Evolutionary conservation across 495 filamentous ascomycete species (phyloP).

Genomic region (Talaromyces wortmannii): DNA sequence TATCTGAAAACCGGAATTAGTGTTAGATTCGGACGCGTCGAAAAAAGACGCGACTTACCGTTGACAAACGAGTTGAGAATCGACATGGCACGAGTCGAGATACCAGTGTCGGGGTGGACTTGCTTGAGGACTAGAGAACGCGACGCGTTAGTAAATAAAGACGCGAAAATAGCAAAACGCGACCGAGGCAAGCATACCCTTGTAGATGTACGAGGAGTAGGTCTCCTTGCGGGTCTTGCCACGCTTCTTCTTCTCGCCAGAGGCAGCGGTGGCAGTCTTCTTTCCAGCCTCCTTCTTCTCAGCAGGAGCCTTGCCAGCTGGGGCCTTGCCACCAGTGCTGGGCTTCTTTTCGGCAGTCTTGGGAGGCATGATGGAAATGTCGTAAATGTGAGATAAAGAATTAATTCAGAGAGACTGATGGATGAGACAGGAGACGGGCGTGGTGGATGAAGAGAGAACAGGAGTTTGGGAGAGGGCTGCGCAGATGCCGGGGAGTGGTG

Average conservation of each 20-base stretch:
- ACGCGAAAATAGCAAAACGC: constrained; percentile 4
- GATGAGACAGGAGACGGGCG: constrained; percentile 20
- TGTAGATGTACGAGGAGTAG: constrained; percentile 99
- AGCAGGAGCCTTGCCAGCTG: constrained; percentile 76
- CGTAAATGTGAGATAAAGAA: constrained; percentile 12
- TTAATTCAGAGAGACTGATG: constrained; percentile 7
- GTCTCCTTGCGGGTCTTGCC: constrained; percentile 99
- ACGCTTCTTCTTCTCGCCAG: constrained; percentile 99
- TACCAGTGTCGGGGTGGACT: constrained; percentile 99
- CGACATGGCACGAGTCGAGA: constrained; percentile 99
- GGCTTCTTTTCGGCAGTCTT: constrained; percentile 97
- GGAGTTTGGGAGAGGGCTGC: not conserved
- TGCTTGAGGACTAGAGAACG: constrained; percentile 84
- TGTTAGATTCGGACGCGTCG: constrained; percentile 18
- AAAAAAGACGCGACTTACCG: constrained; percentile 52
- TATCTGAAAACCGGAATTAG: constrained; percentile 52
- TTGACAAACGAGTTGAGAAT: constrained; percentile 99
- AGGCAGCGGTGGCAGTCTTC: constrained; percentile 81
- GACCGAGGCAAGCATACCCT: constrained; percentile 59
- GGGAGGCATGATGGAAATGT: constrained; percentile 75
- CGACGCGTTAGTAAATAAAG: constrained; percentile 30
- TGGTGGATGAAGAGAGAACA: constrained; percentile 17
- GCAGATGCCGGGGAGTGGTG: constrained; percentile 24
- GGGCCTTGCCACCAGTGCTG: constrained; percentile 93
- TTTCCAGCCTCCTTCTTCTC: constrained; percentile 99